Base-by-base conservation (phyloP, 2,329 filamentous ascomycete genomes). In the Cadophora gregata region DNA sequence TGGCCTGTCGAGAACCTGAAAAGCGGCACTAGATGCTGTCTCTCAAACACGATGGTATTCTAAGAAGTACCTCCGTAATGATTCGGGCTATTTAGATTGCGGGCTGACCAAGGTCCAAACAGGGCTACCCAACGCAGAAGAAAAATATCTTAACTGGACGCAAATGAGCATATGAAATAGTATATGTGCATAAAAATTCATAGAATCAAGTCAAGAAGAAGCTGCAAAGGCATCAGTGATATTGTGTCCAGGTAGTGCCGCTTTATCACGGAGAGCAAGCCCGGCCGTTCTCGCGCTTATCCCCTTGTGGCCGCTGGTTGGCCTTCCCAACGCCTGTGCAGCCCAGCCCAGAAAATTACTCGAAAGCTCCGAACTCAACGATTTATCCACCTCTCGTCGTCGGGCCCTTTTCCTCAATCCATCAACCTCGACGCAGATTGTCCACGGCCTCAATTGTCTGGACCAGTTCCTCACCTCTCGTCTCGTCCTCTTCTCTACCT, bases 381-480 rank as follows among this genome's bases (percentile, higher is more conserved):
- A 55, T 36, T 65, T 58, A 55, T 64, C 66, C 64, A 64, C 67
- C 60, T 53, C 62, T 63, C 29, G 5, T 31, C 50, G 31, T 58
- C 55, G 53, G 53, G 31, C 55, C 59, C 36, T 38, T 51, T 50
- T 59, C 66, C 64, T 67, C 59, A 63, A 59, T 31, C 48, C 50
- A 67, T 53, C 65, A 66, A 58, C 66, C 48, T 66, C 71, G 70
- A 70, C 70, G 69, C 64, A 63, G 68, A 50, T 14, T 63, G 60
- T 71, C 70, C 68, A 67, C 65, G 69, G 67, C 69, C 70, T 69
- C 67, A 69, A 72, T 72, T 64, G 72, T 70, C 70, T 72, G 67
- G 72, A 70, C 63, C 63, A 62, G 64, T 73, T 38, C 38, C 60
- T 62, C 29, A 48, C 29, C 59, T 65, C 62, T 55, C 63, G 61